Percentiles rank a stretch among this genome's conserved stretches.
Evolutionary conservation across 1,284 basidiomycete species (phyloP).

Genomic region (Trametes polyzona): DNA sequence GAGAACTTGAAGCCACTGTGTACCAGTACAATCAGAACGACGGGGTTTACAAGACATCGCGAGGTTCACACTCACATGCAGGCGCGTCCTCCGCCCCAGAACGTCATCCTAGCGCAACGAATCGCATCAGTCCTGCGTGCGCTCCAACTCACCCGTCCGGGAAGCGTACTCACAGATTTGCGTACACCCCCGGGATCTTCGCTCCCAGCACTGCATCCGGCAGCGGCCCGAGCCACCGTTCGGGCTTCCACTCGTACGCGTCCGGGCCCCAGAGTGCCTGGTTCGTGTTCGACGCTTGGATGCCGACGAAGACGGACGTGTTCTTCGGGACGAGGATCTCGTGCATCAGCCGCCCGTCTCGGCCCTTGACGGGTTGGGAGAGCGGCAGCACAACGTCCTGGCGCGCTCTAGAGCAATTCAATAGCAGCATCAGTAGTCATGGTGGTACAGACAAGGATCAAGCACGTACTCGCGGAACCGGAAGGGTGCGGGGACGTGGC

Average conservation of each 20-base stretch:
- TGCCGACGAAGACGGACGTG: conserved; percentile 18
- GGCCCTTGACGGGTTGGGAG: conserved; percentile 15
- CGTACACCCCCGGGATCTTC: conserved; percentile 24
- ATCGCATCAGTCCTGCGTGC: neutral
- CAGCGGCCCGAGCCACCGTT: conserved; percentile 23
- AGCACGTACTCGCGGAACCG: conserved; percentile 19
- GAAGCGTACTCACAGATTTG: conserved; percentile 19
- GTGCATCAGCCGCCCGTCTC: conserved; percentile 18
- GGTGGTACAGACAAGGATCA: no score
- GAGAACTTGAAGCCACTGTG: conserved; percentile 26
- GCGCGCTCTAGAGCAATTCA: neutral
- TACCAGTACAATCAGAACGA: no score
- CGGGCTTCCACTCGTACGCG: conserved; percentile 27
- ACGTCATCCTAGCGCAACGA: conserved; percentile 12
- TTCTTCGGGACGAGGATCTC: conserved; percentile 23
- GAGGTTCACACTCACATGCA: conserved; percentile 13
- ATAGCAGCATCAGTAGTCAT: neutral
- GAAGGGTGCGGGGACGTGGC: conserved; percentile 11
- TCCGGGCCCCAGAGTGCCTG: conserved; percentile 27
- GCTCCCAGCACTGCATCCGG: conserved; percentile 15
- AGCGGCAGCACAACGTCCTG: conserved; percentile 21
- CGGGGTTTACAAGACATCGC: no score
- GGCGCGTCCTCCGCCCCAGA: conserved; percentile 13
- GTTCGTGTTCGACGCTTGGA: conserved; percentile 21
- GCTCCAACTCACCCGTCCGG: no score